Evolutionary conservation across 352 stramenopile genomes (phyloP), one percentile per base, ranked within the genome.

Genomic region (Pythium pectinolyticum): DNA sequence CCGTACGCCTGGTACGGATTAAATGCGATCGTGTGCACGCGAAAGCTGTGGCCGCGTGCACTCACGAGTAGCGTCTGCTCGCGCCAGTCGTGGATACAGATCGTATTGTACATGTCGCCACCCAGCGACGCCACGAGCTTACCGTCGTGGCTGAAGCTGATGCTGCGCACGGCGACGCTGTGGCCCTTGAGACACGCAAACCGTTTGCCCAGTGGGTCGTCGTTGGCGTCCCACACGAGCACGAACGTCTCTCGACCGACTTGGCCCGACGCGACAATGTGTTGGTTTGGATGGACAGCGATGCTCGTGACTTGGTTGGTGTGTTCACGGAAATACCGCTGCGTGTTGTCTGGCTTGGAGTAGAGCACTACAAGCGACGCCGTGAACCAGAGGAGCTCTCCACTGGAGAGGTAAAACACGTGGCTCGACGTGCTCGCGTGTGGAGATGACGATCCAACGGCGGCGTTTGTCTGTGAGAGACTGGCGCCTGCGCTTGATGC

Each of bases 91-190:
- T 91, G 80, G 37, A 91, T 63, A 27, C 78, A 91, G 48, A 91
- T 88, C 17, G 82, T 88, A 28, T 91, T 91, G 75, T 85, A 91
- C 69, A 91, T 79, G 43, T 91, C 82, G 9, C 77, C 77, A 22
- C 82, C 80, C 19, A 91, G 62, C 11, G 82, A 91, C 47, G 77
- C 80, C 25, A 89, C 56, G 2, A 91, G 48, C 52, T 88, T 88
- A 10, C 82, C 82, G 49, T 91, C 80, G 51, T 91, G 78, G 7
- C 78, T 89, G 55, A 89, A 89, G 52, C 75, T 89, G 43, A 91
- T 82, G 2, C 69, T 81, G 2, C 78, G 69, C 37, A 91, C 78
- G 8, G 77, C 67, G 19, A 88, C 74, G 15, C 72, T 68, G 63
- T 88, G 82, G 2, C 82, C 82, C 15, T 70, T 74, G 6, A 91